Evolutionary conservation across 129 eudicot species (phyloP), one percentile per base, ranked within the genome.

Genomic region (Gnaphalium uliginosum): DNA sequence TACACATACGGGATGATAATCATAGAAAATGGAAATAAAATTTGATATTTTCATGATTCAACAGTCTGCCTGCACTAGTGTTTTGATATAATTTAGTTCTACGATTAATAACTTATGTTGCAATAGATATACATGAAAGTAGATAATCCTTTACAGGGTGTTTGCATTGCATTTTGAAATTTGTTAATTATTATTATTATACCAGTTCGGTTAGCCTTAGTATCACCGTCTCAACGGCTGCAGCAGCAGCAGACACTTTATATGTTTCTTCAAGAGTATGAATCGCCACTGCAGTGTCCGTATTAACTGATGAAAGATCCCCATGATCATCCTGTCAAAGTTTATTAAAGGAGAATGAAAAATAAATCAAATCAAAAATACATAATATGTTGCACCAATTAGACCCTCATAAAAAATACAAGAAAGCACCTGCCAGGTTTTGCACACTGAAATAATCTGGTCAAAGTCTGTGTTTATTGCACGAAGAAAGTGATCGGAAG

Each of bases 401-500:
- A 19, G 61, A 54, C 22, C 61, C 7, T 19, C 25, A 8, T 4
- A 54, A 54, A 19, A 35, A 4, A 9, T 33, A 66, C n/a, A 21
- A 35, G 15, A 19, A 33, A 65, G 25, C 85, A 93, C 98, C 96
- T 93, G 92, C 90, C 96, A 87, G 74, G 84, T 90, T 85, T 90
- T 93, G 87, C 98, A 93, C 92, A 90, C 85, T 58, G 95, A 83
- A 66, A 93, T 93, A 18, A 93, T 93, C 73, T 95, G 83, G 77
- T 93, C 98, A 61, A 93, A 93, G 72, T 93, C 98, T 3, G 96
- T 88, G 77, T 90, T 93, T 76, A 90, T 93, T 23, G 98, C 98
- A 46, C 98, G 96, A 66, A 93, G 86, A 77, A 93, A 93, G 83
- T 93, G 96, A 82, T 93, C 98, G 4, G 96, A 88, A 26, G 98